Evolutionary conservation across 2,329 filamentous ascomycete species (phyloP), one percentile per base, ranked within the genome.

Genomic region (Fusarium buharicum): DNA sequence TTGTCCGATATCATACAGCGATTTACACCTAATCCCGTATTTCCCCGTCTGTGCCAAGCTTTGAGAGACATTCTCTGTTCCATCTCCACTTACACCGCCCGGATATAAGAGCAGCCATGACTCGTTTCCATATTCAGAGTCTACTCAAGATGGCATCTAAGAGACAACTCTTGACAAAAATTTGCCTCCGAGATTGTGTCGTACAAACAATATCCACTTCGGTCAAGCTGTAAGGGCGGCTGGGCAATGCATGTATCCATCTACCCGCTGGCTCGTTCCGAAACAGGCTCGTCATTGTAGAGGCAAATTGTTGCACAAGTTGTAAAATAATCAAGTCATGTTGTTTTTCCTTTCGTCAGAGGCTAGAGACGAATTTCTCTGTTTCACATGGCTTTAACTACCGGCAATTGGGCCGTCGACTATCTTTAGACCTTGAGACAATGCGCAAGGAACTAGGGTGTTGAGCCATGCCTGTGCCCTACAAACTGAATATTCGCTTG

Each of bases 181-280:
- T 16, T 8, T 28, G 28, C 24, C 22, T 41, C 47, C 47, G 47
- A 50, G n/a, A 27, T 43, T 30, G 47, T 16, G 55, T 40, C n/a
- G 36, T 27, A 59, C 55, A 59, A 36, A 30, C 34, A 41, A 31
- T 43, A 48, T 52, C 56, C 56, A 59, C 55, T 10, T 20, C 56
- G 56, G 56, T 59, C 55, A 24, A 59, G 55, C 28, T 41, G 37
- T 37, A 33, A 48, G 41, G 49, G 45, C 45, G 46, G 30, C 53
- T 22, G 36, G 4, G 50, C 37, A 43, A 57, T 49, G 31, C 31
- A 45, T 16, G 17, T 13, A 34, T 17, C 55, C 55, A 37, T 48
- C 34, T 34, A 55, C 2, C 8, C 18, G 36, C 17, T 13, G 22
- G 41, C 28, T 18, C 16, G 6, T 20, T 17, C 20, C 18, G 13